Conservation (phyloP, 768 basidiomycete genomes). For the Calocybe gangraenosa region DNA sequence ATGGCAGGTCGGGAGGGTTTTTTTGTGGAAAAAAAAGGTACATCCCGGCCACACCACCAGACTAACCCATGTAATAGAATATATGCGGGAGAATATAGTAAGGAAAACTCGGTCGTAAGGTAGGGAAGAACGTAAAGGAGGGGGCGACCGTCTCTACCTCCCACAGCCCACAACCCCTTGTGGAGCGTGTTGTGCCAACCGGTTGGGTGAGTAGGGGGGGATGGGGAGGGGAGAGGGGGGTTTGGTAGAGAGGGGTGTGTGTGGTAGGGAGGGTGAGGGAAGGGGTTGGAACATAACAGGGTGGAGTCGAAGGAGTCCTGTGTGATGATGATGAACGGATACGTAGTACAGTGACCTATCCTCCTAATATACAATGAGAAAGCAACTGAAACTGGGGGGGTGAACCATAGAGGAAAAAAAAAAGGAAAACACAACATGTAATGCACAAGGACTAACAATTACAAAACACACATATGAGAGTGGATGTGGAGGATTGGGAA, state of each 20-base stretch:
- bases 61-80: slow-evolving; percentile 15
- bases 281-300: not conserved
- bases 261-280: not conserved
- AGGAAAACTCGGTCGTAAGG: no score
- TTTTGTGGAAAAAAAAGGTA: no score
- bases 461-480: slow-evolving; percentile 4
- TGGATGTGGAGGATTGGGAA: not conserved
- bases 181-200: no score
- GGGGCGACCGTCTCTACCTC: no score
- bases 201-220: no score
- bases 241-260: not conserved
- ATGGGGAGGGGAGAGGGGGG: no score
- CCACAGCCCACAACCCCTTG: no score
- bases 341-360: slow-evolving; percentile 1
- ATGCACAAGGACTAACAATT: slow-evolving; percentile 4
- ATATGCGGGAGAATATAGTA: slow-evolving; percentile 7
- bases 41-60: slow-evolving; percentile 9
- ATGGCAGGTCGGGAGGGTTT: slow-evolving; percentile 10
- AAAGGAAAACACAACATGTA: not conserved
- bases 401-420: slow-evolving; percentile 1
- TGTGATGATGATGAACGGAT: no score
- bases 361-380: slow-evolving; percentile 14
- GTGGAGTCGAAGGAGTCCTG: not conserved
- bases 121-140: no score
- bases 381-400: not conserved